Evolutionary conservation across 2,329 filamentous ascomycete species (phyloP), one percentile per base, ranked within the genome.

Genomic region (Myriosclerotinia duriaeana): DNA sequence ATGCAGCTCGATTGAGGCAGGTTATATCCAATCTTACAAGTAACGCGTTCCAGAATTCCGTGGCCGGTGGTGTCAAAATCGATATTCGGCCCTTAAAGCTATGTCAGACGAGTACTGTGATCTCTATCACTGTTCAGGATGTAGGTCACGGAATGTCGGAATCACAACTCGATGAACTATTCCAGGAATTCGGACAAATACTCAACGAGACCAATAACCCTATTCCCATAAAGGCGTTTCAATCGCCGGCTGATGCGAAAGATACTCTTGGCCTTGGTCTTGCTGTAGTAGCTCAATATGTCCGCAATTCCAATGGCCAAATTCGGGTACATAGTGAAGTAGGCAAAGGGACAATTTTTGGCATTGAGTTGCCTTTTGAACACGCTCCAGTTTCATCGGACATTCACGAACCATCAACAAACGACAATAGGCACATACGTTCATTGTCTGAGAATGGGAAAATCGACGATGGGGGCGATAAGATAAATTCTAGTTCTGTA

Each of bases 141-240:
- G 53, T 68, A 17, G 71, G 71, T 1, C 55, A 46, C 26, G 71
- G 72, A 17, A 65, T 73, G 44, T 68, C 70, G 0, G 72, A 73
- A 59, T 22, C 59, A 44, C 85, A 80, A 67, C 75, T 87, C 0
- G 84, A 89, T 73, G 80, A 83, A 5, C 76, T 86, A 1, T 87
- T 87, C 68, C 80, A 81, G 59, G 85, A 87, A 54, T 76, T 87
- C 6, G 85, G 88, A 69, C 83, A 88, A 71, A 84, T 89, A 20
- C 81, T 78, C 61, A 79, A 77, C 0, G 82, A 84, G 60, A 77
- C 75, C 0, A 76, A 79, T 30, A 75, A 77, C 15, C 48, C 67
- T 69, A 38, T 56, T 22, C 2, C 5, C 20, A 64, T 22, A 58
- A 59, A 20, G 40, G 36, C 20, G 15, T 8, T 8, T 50, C 65